These are phyloP conservation scores for Meripilus lineatus DNA, from an alignment of 1,284 basidiomycete species.

Conservation along the genomic window DNA sequence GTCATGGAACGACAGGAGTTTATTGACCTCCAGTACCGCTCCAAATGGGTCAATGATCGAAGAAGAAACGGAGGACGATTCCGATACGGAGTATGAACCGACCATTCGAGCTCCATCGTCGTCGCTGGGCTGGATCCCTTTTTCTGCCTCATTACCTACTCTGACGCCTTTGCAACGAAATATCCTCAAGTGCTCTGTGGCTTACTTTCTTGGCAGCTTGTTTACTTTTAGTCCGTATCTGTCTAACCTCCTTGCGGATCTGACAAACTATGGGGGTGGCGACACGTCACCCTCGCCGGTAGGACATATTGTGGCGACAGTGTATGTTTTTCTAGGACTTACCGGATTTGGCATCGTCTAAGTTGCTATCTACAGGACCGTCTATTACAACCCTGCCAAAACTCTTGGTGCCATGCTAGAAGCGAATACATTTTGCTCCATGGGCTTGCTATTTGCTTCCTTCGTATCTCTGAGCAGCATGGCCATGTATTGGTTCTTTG, in stretches of 20 bases:
- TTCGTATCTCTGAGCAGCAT: conserved; percentile 77
- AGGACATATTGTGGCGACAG: conserved; percentile 89
- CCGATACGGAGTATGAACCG: background rate
- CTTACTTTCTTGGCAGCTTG: conserved; percentile 86
- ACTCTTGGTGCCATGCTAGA: conserved; percentile 90
- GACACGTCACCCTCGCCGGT: conserved; percentile 57
- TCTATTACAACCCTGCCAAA: conserved; percentile 83
- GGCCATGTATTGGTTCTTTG: conserved; percentile 74
- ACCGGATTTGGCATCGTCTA: conserved; percentile 1
- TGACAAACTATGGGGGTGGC: conserved; percentile 60
- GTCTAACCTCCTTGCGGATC: conserved; percentile 57
- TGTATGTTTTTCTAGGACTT: conserved; percentile 21
- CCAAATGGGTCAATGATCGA: background rate
- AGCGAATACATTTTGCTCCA: conserved; percentile 74
- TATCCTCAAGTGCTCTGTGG: conserved; percentile 87
- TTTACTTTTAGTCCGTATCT: conserved; percentile 86
- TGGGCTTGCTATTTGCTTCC: conserved; percentile 69
- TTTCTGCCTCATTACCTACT: conserved; percentile 25
- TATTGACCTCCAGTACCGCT: background rate
- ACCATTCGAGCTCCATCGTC: conserved; percentile 5
- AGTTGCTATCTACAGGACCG: conserved; percentile 41
- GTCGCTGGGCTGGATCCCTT: conserved; percentile 9
- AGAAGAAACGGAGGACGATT: background rate
- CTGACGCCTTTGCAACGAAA: conserved; percentile 58
- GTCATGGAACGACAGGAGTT: background rate